A percentile compares a stretch with the other conserved stretches of the same genome.
phyloP scores from a whole-genome alignment of 129 eudicot genomes.

The carrot (Daucus carota) region DH1_v3.0 NC_030386.2:7243001-7243500 shows the following conservation, averaged over 20 bases:
- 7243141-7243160: slow-evolving; percentile 11
- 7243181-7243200: slow-evolving; percentile 89
- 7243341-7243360: slow-evolving; percentile 85
- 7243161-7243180: slow-evolving; percentile 59
- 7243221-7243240: slow-evolving; percentile 87
- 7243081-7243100: background rate
- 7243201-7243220: slow-evolving; percentile 56
- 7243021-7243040: slow-evolving; percentile 71
- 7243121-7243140: background rate
- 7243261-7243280: slow-evolving; percentile 10
- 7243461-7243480: background rate
- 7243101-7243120: background rate
- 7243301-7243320: background rate
- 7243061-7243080: slow-evolving; percentile 43
- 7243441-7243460: background rate
- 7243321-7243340: slow-evolving; percentile 17
- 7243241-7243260: slow-evolving; percentile 54
- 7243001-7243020: slow-evolving; percentile 95
- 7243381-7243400: slow-evolving; percentile 88
- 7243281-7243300: background rate
- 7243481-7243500: background rate
- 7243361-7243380: slow-evolving; percentile 63
- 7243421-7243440: background rate
- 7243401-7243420: background rate
- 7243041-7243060: slow-evolving; percentile 80